Evolutionary conservation across 2,329 filamentous ascomycete genomes (phyloP), one percentile per base, ranked within the genome.

Genomic region (Remersonia thermophila): DNA sequence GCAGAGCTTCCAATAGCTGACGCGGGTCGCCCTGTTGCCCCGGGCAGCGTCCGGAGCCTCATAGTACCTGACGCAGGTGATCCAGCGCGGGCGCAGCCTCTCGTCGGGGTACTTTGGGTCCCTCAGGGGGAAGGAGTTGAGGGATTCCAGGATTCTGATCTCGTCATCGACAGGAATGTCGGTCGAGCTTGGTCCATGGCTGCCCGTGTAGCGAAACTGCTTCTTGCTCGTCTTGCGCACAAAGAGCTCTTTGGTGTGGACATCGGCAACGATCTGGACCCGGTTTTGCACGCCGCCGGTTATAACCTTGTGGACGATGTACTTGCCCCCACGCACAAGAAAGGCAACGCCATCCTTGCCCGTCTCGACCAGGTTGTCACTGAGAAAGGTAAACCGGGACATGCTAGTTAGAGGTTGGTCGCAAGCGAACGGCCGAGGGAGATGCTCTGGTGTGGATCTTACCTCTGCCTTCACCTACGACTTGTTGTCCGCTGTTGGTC

Each of bases 1-100:
- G 38, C 36, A 43, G 15, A 43, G 33, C 13, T 32, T 36, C 38
- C 40, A 43, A 33, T 45, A 45, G 15, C 34, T 44, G 3, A 38
- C 25, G 3, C 16, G 33, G n/a, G 15, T 1, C 3, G 30, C 27
- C 4, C 7, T 14, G 0, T 16, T 20, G 2, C 23, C 30, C 14
- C 1, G 1, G 14, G 30, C 25, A 15, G n/a, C 16, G 13, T 17
- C 14, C 3, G 25, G 16, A 3, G 30, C 5, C n/a, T 28, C 15
- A 5, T 33, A 25, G 18, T 38, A 28, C 2, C 32, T 33, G 18
- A 42, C 7, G 13, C 14, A 37, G 11, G 32, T 33, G 3, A 27
- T 13, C 33, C 32, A 37, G 15, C 40, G 40, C 1, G 40, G 35
- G 13, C 23, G 26, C 9, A 39, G 6, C 4, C 2, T 9, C 8